A percentile compares a stretch with the other conserved stretches of the same genome.
phyloP scores from a whole-genome alignment of 176 grass and related monocot species.

The Thalia dealbata region DNA sequence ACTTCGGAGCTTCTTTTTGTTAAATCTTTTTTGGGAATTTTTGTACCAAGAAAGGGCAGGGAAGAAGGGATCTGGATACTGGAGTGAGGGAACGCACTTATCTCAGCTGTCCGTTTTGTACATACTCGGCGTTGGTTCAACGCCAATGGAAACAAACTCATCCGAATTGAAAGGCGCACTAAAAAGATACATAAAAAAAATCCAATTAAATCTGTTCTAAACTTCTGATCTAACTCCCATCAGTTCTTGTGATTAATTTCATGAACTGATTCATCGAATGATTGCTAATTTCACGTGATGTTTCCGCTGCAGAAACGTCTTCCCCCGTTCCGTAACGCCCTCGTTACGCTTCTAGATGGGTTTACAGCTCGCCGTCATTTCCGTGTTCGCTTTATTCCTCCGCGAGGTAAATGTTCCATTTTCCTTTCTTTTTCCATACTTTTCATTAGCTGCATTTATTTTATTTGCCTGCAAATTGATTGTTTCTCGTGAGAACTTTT shows the following conservation, averaged over 20 bases:
- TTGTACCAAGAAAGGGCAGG: neutral
- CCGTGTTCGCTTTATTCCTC: neutral
- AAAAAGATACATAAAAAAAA: neutral
- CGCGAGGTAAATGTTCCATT: neutral
- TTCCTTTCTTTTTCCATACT: neutral
- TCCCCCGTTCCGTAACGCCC: neutral
- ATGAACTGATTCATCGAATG: neutral
- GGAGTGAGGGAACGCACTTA: neutral
- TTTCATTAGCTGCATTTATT: too few species aligned
- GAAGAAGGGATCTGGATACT: neutral
- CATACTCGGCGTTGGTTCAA: conserved; percentile 3
- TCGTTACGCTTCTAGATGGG: neutral
- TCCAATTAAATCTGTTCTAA: neutral
- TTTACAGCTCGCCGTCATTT: neutral
- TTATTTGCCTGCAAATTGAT: too few species aligned
- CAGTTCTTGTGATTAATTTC: neutral
- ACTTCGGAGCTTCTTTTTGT: neutral
- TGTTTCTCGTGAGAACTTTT: too few species aligned
- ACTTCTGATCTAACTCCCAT: neutral
- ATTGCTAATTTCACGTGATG: neutral
- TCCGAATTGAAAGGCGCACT: neutral
- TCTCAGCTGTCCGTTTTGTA: neutral
- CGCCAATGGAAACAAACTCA: neutral
- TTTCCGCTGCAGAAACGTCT: neutral
- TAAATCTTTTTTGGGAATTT: neutral